Conservation (phyloP, 2,329 filamentous ascomycete species). For the Colletotrichum tamarilloi region DNA sequence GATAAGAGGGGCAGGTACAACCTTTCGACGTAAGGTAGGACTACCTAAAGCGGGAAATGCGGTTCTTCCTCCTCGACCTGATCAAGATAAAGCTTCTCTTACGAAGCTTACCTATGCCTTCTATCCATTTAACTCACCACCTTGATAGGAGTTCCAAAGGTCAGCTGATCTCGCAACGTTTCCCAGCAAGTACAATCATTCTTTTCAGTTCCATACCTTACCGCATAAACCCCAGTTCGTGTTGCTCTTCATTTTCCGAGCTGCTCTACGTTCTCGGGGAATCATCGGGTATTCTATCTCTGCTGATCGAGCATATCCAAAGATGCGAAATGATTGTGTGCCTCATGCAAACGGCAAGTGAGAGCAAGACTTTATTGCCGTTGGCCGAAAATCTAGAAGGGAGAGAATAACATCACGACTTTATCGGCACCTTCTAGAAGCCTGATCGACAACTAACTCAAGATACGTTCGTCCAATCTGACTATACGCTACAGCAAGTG, state of each 20-base stretch:
- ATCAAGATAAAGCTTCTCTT: no score
- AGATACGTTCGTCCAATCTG: constrained; percentile 26
- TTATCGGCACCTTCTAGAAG: constrained; percentile 1
- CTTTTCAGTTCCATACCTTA: not conserved
- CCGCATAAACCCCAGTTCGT: not conserved
- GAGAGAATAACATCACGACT: not conserved
- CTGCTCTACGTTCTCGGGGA: not conserved
- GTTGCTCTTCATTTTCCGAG: not conserved
- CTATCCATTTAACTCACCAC: not conserved
- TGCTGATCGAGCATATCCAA: not conserved
- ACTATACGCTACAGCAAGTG: not conserved
- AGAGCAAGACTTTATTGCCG: no score
- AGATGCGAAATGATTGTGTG: not conserved
- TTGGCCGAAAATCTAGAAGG: not conserved
- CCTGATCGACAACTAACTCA: not conserved
- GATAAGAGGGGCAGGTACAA: constrained; percentile 8
- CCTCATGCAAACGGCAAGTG: not conserved
- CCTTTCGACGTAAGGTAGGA: no score
- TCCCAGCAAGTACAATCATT: not conserved
- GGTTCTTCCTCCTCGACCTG: not conserved
- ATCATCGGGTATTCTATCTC: not conserved
- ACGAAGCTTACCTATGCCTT: not conserved
- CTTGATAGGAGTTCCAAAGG: not conserved
- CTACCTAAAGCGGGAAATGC: no score
- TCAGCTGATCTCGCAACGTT: not conserved